A percentile compares a stretch with the other conserved stretches of the same genome.
Conservation (phyloP, 768 basidiomycete species). For the Hygrocybe punicea region DNA sequence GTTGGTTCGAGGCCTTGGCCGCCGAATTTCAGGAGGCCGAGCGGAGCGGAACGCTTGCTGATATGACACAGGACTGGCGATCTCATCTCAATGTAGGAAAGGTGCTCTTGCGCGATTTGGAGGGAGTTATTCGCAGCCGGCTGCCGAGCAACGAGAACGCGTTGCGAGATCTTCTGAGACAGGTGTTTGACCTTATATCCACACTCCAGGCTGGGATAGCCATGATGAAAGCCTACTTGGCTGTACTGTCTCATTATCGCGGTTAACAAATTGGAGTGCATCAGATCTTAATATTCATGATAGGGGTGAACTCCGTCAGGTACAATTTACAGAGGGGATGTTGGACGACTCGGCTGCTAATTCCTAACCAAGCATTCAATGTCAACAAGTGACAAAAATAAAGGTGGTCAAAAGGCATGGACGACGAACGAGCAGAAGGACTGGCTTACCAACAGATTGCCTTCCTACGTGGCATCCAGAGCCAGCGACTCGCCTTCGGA, state of each 20-base stretch:
- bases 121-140: not conserved
- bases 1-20: not conserved
- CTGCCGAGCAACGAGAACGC: not conserved
- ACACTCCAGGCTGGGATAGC: not conserved
- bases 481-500: not conserved
- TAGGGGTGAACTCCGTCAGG: not conserved
- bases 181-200: not conserved
- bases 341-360: too few species aligned
- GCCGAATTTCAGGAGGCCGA: not conserved
- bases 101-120: not conserved
- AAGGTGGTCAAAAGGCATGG: not conserved
- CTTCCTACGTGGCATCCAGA: not conserved
- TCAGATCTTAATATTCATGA: not conserved
- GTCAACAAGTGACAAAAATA: not conserved
- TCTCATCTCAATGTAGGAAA: not conserved
- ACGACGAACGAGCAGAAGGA: not conserved
- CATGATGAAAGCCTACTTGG: not conserved
- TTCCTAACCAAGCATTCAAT: not conserved
- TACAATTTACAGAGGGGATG: not conserved
- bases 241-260: not conserved
- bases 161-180: not conserved
- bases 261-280: not conserved
- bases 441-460: not conserved
- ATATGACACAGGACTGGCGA: not conserved
- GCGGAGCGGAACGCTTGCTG: not conserved